A percentile compares a stretch with the other conserved stretches of the same genome.
These are phyloP conservation scores for Clavulina sp. DNA, from an alignment of 768 basidiomycete species.

Conservation along the genomic window DNA sequence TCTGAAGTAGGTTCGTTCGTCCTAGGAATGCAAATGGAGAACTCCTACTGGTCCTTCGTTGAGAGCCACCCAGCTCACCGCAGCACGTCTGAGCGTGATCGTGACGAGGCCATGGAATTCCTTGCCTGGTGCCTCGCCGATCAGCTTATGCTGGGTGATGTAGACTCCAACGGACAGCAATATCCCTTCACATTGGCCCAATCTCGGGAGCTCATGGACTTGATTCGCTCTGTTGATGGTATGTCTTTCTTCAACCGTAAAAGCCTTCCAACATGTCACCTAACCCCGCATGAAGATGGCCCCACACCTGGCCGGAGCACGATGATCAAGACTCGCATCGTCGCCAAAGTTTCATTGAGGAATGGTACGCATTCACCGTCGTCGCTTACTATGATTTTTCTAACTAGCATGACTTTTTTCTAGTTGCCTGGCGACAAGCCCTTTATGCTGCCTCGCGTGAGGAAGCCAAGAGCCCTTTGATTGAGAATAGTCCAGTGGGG, in stretches of 20 bases:
- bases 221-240: not conserved
- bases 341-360: not conserved
- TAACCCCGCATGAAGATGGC: not conserved
- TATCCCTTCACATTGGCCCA: not conserved
- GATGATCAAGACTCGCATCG: conserved; percentile 1
- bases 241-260: not conserved
- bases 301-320: not conserved
- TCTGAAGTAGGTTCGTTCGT: not conserved
- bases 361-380: not conserved
- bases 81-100: not conserved
- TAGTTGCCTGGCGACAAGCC: not conserved
- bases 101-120: not conserved
- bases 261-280: not conserved
- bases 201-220: not conserved
- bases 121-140: not conserved
- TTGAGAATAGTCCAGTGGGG: no score
- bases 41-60: not conserved
- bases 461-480: no score
- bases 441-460: not conserved
- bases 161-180: not conserved
- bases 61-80: not conserved
- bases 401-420: not conserved
- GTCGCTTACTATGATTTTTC: not conserved
- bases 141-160: not conserved
- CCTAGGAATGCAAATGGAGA: not conserved